Percentiles rank a stretch among this genome's conserved stretches.
phyloP scores from a whole-genome alignment of 768 basidiomycete genomes.

The Leccinum boreale region DNA sequence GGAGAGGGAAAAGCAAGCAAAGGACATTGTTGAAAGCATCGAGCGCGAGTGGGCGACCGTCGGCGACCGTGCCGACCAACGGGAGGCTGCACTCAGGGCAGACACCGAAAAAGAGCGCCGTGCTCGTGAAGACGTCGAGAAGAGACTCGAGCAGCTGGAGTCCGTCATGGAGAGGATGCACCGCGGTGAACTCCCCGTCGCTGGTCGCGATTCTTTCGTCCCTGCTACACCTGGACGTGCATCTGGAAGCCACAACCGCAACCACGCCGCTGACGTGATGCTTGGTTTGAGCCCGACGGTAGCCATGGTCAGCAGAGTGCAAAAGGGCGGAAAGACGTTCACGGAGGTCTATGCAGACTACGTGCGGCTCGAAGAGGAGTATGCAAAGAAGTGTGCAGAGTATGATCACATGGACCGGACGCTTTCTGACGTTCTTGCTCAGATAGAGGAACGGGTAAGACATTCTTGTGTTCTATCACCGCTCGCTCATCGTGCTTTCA shows the following conservation, averaged over 20 bases:
- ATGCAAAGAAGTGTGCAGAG: conserved; percentile 73
- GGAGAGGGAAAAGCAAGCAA: conserved; percentile 80
- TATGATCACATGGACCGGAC: conserved; percentile 83
- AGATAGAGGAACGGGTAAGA: conserved; percentile 84
- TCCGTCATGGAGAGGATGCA: conserved; percentile 69
- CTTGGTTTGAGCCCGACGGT: conserved; percentile 84
- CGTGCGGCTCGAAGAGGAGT: conserved; percentile 80
- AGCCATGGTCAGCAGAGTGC: conserved; percentile 76
- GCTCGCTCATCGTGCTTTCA: conserved; percentile 29
- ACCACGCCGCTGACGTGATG: conserved; percentile 51
- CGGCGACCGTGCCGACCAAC: conserved; percentile 62
- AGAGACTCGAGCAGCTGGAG: conserved; percentile 67
- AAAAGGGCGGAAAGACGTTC: conserved; percentile 84
- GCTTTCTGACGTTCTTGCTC: conserved; percentile 73
- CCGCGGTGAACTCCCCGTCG: conserved; percentile 65
- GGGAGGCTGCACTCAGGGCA: conserved; percentile 63
- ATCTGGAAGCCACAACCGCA: conserved; percentile 39
- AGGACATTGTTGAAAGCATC: conserved; percentile 75
- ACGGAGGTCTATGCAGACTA: conserved; percentile 94
- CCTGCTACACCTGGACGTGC: conserved; percentile 43
- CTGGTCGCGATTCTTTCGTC: conserved; percentile 38
- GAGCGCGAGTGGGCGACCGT: conserved; percentile 81
- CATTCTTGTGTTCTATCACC: background rate
- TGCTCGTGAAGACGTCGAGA: conserved; percentile 69
- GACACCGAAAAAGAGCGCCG: conserved; percentile 71